Base-by-base conservation (phyloP, 371 early-diverging fungal species). In the Mortierella sp. region DNA sequence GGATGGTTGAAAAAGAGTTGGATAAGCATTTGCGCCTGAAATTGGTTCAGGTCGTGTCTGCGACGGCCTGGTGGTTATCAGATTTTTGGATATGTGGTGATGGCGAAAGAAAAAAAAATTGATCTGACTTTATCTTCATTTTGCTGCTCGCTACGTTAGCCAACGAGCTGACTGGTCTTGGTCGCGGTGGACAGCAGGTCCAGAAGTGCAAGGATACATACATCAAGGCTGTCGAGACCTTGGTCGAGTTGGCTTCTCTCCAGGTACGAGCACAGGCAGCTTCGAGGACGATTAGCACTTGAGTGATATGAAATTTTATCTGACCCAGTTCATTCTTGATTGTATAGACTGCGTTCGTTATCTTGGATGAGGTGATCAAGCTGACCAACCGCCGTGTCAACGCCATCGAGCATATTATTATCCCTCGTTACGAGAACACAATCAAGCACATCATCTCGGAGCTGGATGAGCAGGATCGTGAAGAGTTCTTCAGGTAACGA, bases 381-480 rank as follows among this genome's bases (percentile, higher is more conserved):
- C 87, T 96, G 47, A 99, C 99, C 6, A 99, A 99, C 88, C 96
- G 99, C 68, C 94, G 99, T 85, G 99, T 99, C 31, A 99, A 99
- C 86, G 99, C 99, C 13, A 97, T 99, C 80, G 99, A 99, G 86
- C 96, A 97, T 86, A 97, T 99, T 50, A 96, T 99, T 79, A 99
- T 99, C 74, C 99, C 99, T 45, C 94, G 95, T 70, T 93, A 98
- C 71, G 98, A 99, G 83, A 99, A 99, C 90, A 99, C 99, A 61
- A 97, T 99, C 85, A 92, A 91, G 77, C 98, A 97, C 86, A 98
- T 99, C 77, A 93, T 93, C 64, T 96, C 98, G 39, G 99, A 99
- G 88, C 92, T 99, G 68, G 99, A 99, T 84, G 99, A 99, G 86
- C 96, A 96, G 90, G 99, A 99, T 85, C 93, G 99, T 86, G 99